Conservation (phyloP, 495 filamentous ascomycete species). For the Aspergillus steynii region DNA sequence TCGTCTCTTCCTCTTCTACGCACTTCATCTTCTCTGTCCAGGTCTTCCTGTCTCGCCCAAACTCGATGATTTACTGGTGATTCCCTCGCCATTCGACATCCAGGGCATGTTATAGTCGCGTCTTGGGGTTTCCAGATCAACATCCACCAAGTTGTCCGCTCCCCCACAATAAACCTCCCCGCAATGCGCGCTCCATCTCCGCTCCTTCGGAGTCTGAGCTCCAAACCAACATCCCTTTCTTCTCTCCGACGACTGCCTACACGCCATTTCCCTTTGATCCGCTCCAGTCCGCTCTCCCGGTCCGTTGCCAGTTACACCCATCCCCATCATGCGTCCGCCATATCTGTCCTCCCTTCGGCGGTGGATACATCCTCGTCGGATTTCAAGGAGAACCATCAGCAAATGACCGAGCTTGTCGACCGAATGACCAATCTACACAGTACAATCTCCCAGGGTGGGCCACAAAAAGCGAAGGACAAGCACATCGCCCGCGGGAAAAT, state of each 20-base stretch:
- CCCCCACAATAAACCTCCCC: slow-evolving; percentile 20
- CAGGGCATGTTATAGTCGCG: slow-evolving; percentile 3
- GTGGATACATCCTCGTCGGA: slow-evolving; percentile 77
- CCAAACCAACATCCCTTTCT: slow-evolving; percentile 16
- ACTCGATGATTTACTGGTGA: background rate
- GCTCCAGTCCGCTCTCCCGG: background rate
- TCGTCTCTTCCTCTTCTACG: background rate
- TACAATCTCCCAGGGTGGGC: slow-evolving; percentile 71
- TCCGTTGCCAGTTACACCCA: slow-evolving; percentile 51
- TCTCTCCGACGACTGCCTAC: slow-evolving; percentile 10
- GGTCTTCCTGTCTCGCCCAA: background rate
- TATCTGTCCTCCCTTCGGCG: slow-evolving; percentile 74
- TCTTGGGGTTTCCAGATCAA: background rate
- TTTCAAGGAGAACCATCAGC: slow-evolving; percentile 76
- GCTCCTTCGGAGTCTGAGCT: slow-evolving; percentile 38
- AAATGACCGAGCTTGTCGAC: slow-evolving; percentile 72
- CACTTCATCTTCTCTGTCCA: background rate
- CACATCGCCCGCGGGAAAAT: slow-evolving; percentile 89
- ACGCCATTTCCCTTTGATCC: background rate
- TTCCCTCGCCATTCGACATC: background rate
- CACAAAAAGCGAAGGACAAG: slow-evolving; percentile 84
- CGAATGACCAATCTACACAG: slow-evolving; percentile 67
- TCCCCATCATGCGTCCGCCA: slow-evolving; percentile 67
- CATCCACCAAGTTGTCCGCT: background rate
- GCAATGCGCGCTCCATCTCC: slow-evolving; percentile 42